A percentile compares a stretch with the other conserved stretches of the same genome.
Evolutionary conservation across 305 asterid genomes (phyloP).

Genomic region (Fraxinus ornus): DNA sequence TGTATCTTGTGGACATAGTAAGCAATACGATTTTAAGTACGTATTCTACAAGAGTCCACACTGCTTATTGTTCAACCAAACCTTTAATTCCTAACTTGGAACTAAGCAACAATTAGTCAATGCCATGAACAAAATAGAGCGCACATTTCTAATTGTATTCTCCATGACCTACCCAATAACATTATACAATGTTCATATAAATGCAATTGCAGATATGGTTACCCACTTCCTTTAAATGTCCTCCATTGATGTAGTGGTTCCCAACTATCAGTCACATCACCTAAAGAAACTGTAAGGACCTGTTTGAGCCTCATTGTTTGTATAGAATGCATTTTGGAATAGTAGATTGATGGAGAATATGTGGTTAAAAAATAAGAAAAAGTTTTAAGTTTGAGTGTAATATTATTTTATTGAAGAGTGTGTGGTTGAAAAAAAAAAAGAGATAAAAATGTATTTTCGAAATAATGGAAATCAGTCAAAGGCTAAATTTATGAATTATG

Average conservation of each 20-base stretch:
- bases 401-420: no score
- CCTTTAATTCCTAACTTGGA: not conserved
- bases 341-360: no score
- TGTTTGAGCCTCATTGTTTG: no score
- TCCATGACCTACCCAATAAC: not conserved
- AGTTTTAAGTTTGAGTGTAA: no score
- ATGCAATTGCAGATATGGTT: not conserved
- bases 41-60: not conserved
- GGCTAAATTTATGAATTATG: not conserved
- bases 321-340: no score
- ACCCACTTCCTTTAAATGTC: not conserved
- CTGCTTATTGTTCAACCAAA: not conserved
- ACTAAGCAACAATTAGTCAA: not conserved
- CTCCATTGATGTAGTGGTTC: not conserved
- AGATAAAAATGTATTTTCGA: not conserved
- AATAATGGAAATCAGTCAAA: not conserved
- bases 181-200: not conserved
- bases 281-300: not conserved
- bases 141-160: not conserved
- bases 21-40: not conserved
- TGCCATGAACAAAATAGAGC: not conserved
- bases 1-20: not conserved
- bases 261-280: not conserved
- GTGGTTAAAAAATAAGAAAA: no score
- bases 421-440: not conserved